Evolutionary conservation across 345 rosid genomes (phyloP).

Genomic region (Barbarea vulgaris): DNA sequence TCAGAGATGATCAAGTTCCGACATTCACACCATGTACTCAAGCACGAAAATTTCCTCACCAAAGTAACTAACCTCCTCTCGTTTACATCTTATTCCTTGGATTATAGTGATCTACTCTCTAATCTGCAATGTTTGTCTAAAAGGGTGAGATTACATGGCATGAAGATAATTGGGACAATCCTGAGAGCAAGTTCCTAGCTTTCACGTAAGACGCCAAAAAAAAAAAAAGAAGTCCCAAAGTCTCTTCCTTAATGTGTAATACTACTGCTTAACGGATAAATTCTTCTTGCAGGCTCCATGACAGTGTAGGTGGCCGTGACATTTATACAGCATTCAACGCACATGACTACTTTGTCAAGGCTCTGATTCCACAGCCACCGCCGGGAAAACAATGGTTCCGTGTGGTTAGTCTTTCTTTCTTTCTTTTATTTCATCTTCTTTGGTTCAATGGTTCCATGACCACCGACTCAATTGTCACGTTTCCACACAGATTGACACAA

Average conservation of each 20-base stretch:
- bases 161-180: slow-evolving; percentile 85
- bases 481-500: slow-evolving; percentile 83
- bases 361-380: slow-evolving; percentile 66
- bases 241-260: background rate
- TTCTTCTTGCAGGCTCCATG: slow-evolving; percentile 69
- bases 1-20: slow-evolving; percentile 73
- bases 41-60: slow-evolving; percentile 64
- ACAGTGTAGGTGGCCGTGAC: slow-evolving; percentile 50
- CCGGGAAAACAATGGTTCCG: slow-evolving; percentile 66
- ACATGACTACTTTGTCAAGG: slow-evolving; percentile 65
- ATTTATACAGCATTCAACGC: slow-evolving; percentile 81
- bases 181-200: slow-evolving; percentile 90
- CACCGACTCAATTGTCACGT: background rate
- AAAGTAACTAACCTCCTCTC: slow-evolving; percentile 47
- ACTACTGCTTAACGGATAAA: background rate
- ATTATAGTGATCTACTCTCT: background rate
- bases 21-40: slow-evolving; percentile 48
- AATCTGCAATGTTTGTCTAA: slow-evolving; percentile 36
- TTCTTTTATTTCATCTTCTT: slow-evolving; percentile 9
- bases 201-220: slow-evolving; percentile 64
- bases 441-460: slow-evolving; percentile 5
- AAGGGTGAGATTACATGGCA: slow-evolving; percentile 94
- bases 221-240: background rate
- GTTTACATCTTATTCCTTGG: background rate
- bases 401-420: slow-evolving; percentile 61